Base-by-base conservation (phyloP, 176 grass and related monocot genomes). In the Triticum aestivum region DNA sequence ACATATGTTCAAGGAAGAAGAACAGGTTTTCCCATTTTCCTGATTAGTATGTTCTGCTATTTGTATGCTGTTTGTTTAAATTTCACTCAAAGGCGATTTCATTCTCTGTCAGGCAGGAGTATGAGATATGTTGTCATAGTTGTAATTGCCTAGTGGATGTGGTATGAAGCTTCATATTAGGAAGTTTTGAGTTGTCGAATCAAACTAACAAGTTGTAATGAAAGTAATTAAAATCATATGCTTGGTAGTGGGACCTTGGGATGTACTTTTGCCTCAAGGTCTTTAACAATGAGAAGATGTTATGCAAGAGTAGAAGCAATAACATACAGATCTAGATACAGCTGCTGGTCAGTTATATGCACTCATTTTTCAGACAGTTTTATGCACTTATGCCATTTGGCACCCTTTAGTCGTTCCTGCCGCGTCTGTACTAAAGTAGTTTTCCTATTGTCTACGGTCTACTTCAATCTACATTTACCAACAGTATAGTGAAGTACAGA, bases 1-100 rank as follows among this genome's bases (percentile, higher is more conserved):
- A 82, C 95, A 98, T 68, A 95, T 98, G 95, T 98, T 88, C 64
- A 98, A 98, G 86, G 95, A 98, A 91, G 91, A 98, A 87, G 89
- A 98, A 59, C 95, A 98, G 93, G 95, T 97, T 58, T 73, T 24
- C 13, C 23, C 42, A 0, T 63, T 62, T 52, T 21, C 78, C 9
- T 79, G 32, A 35, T 61, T 86, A 2, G 2, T 58, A 6, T 83
- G 20, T 44, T 45, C 49, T 61, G 7, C 7, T 4, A 5, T 68
- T 70, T 73, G 17, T 15, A 39, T 74, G 9, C 66, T 44, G 6
- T 79, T 59, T 83, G 34, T 47, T 79, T 5, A 84, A 83, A 62
- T 75, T 68, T 29, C 67, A 37, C 11, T 69, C 2, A 0, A 41
- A 26, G 15, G n/a, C 0, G 44, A 67, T 66, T 80, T 78, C 15